Percentiles rank a stretch among this genome's conserved stretches.
phyloP scores from a whole-genome alignment of 352 stramenopile genomes.

The Plasmopara halstedii region DNA sequence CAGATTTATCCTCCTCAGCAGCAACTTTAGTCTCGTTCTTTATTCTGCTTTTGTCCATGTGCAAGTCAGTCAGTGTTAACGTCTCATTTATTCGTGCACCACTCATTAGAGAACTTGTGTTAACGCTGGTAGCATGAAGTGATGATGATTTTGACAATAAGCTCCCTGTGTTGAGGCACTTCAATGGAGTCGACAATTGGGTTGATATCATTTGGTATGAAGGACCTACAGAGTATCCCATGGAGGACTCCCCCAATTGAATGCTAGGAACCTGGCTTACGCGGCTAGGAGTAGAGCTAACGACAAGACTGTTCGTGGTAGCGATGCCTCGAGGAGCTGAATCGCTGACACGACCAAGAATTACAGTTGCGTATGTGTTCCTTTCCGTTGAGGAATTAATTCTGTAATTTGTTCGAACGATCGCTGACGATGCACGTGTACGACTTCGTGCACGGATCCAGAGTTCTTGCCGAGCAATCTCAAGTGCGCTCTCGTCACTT shows the following conservation, averaged over 20 bases:
- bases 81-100: slow-evolving; percentile 31
- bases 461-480: slow-evolving; percentile 55
- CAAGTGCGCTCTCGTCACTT: slow-evolving; percentile 41
- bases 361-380: slow-evolving; percentile 33
- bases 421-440: slow-evolving; percentile 27
- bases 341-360: slow-evolving; percentile 21
- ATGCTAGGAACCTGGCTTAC: slow-evolving; percentile 14
- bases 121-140: slow-evolving; percentile 14
- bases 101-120: slow-evolving; percentile 8
- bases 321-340: slow-evolving; percentile 18
- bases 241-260: slow-evolving; percentile 8
- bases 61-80: slow-evolving; percentile 37
- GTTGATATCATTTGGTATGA: slow-evolving; percentile 10
- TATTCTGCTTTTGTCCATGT: slow-evolving; percentile 10
- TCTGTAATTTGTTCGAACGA: slow-evolving; percentile 10
- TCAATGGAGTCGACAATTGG: slow-evolving; percentile 9
- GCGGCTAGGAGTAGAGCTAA: slow-evolving; percentile 14
- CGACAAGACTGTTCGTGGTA: slow-evolving; percentile 11
- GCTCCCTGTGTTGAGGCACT: slow-evolving; percentile 10
- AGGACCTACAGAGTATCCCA: slow-evolving; percentile 24
- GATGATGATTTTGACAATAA: slow-evolving; percentile 14
- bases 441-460: slow-evolving; percentile 28
- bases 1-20: slow-evolving; percentile 2
- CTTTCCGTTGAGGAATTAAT: slow-evolving; percentile 34
- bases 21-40: neutral